phyloP scores from a whole-genome alignment of 352 stramenopile species.

The Poterioochromonas sp. region DNA sequence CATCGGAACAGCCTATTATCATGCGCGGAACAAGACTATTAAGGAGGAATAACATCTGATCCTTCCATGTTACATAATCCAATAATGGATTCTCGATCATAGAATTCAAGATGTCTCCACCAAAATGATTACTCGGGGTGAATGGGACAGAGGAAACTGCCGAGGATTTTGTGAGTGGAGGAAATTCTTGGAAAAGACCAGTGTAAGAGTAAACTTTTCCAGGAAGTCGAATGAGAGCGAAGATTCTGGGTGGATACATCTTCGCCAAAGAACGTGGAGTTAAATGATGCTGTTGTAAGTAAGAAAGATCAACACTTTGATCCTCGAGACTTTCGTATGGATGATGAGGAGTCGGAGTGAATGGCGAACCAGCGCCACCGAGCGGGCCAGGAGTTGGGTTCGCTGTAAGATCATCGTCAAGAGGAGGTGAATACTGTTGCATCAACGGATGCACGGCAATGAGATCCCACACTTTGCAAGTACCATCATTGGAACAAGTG shows the following conservation, averaged over 20 bases:
- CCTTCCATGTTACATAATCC: background rate
- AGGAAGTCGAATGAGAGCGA: background rate
- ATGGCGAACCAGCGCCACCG: no score
- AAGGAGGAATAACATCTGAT: background rate
- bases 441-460: background rate
- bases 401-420: no score
- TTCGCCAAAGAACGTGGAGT: no score
- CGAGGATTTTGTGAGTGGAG: background rate
- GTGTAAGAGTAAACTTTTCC: background rate
- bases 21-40: background rate
- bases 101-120: no score
- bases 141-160: no score
- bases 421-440: background rate
- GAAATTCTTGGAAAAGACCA: conserved; percentile 18
- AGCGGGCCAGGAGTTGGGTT: no score
- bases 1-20: background rate
- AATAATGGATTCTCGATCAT: background rate
- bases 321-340: no score
- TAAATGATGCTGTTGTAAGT: no score
- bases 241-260: conserved; percentile 1
- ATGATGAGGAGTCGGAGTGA: no score
- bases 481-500: background rate
- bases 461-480: conserved; percentile 12
- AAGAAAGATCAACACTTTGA: no score
- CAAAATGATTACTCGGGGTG: background rate